A percentile compares a stretch with the other conserved stretches of the same genome.
Conservation (phyloP, 768 basidiomycete species). For the Jaapia argillacea region DNA sequence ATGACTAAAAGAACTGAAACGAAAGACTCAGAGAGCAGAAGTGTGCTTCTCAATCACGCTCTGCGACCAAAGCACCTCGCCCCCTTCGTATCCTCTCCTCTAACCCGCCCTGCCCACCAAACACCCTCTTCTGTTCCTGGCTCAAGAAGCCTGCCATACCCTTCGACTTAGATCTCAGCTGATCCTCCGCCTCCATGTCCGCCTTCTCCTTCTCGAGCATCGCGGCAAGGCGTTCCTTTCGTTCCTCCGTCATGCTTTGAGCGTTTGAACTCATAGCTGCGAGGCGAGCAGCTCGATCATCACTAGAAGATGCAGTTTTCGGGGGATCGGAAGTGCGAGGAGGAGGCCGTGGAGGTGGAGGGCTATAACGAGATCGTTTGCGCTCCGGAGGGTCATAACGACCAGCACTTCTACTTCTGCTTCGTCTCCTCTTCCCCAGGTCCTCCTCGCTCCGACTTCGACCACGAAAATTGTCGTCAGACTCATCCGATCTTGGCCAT, state of each 20-base stretch:
- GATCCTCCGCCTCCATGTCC: constrained; percentile 65
- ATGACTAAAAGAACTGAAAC: too few relatives aligned
- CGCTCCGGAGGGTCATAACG: constrained; percentile 18
- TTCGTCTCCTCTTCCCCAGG: constrained; percentile 28
- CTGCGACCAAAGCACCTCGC: constrained; percentile 58
- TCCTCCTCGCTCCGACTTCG: constrained; percentile 19
- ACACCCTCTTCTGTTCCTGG: constrained; percentile 77
- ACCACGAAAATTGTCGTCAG: constrained; percentile 28
- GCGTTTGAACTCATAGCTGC: constrained; percentile 85
- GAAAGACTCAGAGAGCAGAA: too few relatives aligned
- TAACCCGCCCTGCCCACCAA: constrained; percentile 66
- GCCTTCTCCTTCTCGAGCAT: constrained; percentile 71
- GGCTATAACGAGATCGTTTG: constrained; percentile 45
- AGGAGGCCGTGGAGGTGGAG: constrained; percentile 22
- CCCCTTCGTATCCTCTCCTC: constrained; percentile 74
- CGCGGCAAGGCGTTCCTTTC: constrained; percentile 59
- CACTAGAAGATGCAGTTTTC: constrained; percentile 15
- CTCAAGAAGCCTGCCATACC: constrained; percentile 78
- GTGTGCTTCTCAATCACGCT: constrained; percentile 38
- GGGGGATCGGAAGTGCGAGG: constrained; percentile 13
- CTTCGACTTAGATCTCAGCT: constrained; percentile 55
- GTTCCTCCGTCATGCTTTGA: constrained; percentile 48
- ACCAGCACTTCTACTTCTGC: constrained; percentile 25
- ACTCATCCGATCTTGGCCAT: constrained; percentile 44
- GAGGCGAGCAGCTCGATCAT: constrained; percentile 73